phyloP scores from a whole-genome alignment of 2,329 filamentous ascomycete genomes.

The Verticillium isaacii region DNA sequence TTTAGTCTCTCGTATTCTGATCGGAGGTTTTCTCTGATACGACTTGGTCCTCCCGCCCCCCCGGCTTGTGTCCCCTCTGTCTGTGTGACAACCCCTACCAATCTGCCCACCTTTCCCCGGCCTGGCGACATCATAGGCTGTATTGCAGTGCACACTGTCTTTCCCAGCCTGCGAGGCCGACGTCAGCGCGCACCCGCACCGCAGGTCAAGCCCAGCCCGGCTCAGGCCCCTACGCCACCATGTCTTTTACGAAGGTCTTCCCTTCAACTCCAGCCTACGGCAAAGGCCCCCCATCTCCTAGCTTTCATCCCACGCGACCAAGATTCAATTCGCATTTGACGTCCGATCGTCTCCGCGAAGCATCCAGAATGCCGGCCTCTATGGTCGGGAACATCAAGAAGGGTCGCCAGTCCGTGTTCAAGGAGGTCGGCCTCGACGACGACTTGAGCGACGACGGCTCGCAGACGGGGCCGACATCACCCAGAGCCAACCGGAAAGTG shows the following conservation, averaged over 20 bases:
- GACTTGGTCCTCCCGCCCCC: neutral
- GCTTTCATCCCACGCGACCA: constrained; percentile 29
- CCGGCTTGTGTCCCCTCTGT: neutral
- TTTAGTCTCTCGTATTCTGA: neutral
- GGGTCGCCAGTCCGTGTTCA: constrained; percentile 47
- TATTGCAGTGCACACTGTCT: neutral
- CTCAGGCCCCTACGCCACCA: neutral
- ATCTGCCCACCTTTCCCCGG: neutral
- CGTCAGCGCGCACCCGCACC: neutral
- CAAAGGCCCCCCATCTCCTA: constrained; percentile 2
- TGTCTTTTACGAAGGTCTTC: neutral
- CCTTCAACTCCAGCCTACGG: neutral
- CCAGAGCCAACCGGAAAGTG: constrained; percentile 7
- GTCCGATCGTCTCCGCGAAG: constrained; percentile 46
- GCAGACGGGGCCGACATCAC: neutral
- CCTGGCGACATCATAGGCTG: neutral
- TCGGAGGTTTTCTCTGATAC: neutral
- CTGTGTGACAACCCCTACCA: neutral
- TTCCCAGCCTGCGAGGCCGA: neutral
- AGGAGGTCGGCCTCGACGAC: constrained; percentile 41
- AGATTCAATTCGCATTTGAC: constrained; percentile 46
- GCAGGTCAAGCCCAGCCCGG: neutral
- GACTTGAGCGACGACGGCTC: constrained; percentile 20
- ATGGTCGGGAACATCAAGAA: constrained; percentile 42
- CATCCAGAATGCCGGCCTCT: constrained; percentile 31